Evolutionary conservation across 768 basidiomycete genomes (phyloP).

Genomic region (Hebeloma cylindrosporum): DNA sequence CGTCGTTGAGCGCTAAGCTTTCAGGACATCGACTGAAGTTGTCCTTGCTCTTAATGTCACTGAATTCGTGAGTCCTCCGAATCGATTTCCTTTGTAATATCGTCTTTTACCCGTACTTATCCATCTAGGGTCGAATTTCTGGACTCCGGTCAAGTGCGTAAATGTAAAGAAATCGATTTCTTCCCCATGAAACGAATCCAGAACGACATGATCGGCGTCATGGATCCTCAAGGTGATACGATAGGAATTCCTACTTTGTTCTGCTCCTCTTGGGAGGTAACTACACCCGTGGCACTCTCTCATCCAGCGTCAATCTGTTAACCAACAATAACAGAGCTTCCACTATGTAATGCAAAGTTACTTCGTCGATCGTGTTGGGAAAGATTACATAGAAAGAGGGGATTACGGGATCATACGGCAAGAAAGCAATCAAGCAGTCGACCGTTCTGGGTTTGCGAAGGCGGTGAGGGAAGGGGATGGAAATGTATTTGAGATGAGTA

Average conservation of each 20-base stretch:
- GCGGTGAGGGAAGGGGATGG: neutral
- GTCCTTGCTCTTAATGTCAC: neutral
- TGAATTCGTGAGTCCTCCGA: constrained; percentile 1
- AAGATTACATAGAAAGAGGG: constrained; percentile 1
- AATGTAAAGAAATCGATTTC: too few relatives aligned
- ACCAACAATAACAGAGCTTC: neutral
- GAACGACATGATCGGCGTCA: constrained; percentile 1
- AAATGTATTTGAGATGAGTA: constrained; percentile 2
- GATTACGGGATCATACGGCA: constrained; percentile 1
- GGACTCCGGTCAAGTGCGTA: neutral
- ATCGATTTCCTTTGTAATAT: neutral
- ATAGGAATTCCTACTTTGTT: constrained; percentile 2
- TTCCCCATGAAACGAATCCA: neutral
- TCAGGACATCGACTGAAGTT: neutral
- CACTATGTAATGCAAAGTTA: constrained; percentile 4
- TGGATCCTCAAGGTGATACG: constrained; percentile 1
- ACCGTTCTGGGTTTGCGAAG: neutral
- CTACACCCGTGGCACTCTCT: neutral
- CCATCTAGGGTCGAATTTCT: neutral
- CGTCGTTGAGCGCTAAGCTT: neutral
- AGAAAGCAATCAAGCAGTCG: neutral
- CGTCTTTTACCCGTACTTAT: too few relatives aligned
- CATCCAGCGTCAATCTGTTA: neutral
- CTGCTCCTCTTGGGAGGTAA: neutral
- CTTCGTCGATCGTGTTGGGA: constrained; percentile 1